A percentile compares a stretch with the other conserved stretches of the same genome.
phyloP scores from a whole-genome alignment of 495 filamentous ascomycete genomes.

The Penicillium atrosanguineum region DNA sequence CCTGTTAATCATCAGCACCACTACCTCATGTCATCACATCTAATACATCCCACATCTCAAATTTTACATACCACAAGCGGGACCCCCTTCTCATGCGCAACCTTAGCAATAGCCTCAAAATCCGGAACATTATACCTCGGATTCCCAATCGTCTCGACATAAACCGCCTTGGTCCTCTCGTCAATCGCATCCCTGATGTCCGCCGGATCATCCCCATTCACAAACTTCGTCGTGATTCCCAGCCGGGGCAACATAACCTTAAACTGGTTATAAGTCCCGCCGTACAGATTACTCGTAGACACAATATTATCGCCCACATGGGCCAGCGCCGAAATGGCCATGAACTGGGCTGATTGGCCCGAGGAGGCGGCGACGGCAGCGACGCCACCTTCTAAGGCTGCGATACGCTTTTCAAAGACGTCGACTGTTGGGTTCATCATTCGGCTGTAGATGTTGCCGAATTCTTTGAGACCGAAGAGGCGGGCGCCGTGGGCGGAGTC shows the following conservation, averaged over 20 bases:
- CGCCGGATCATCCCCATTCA: conserved; percentile 76
- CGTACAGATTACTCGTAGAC: conserved; percentile 89
- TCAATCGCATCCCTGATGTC: conserved; percentile 87
- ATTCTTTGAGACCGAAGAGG: conserved; percentile 96
- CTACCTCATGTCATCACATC: background rate
- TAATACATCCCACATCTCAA: background rate
- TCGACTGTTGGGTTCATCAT: conserved; percentile 99
- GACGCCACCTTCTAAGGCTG: conserved; percentile 90
- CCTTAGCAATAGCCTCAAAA: conserved; percentile 77
- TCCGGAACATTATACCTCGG: conserved; percentile 93
- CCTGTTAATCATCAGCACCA: conserved; percentile 34
- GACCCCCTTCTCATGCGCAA: conserved; percentile 76
- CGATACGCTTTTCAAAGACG: conserved; percentile 96
- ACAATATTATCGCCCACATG: conserved; percentile 92
- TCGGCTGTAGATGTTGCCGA: conserved; percentile 97
- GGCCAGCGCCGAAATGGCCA: conserved; percentile 82
- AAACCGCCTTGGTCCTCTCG: conserved; percentile 94
- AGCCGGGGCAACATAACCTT: conserved; percentile 87
- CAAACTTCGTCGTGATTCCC: conserved; percentile 88
- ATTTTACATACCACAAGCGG: conserved; percentile 69
- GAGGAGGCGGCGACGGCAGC: conserved; percentile 88
- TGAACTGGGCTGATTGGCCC: conserved; percentile 93
- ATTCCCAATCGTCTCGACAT: conserved; percentile 94
- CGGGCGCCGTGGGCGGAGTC: conserved; percentile 95
- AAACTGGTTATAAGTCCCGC: conserved; percentile 97